These are phyloP conservation scores for Aegle marmelos DNA, from an alignment of 345 rosid genomes.

Conservation along the genomic window DNA sequence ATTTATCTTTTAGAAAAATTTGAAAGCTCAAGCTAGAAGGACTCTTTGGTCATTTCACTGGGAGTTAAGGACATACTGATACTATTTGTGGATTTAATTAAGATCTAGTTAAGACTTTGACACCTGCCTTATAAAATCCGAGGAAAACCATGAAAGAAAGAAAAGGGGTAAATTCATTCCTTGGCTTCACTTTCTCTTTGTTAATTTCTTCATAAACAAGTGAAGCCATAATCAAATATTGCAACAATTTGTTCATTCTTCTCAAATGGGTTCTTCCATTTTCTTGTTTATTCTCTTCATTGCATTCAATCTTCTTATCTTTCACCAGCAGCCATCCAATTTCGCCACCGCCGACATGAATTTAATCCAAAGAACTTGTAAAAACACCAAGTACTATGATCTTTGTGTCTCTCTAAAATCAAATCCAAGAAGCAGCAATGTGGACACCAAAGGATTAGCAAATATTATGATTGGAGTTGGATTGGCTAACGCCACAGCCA, in stretches of 20 bases:
- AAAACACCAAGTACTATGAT: constrained; percentile 57
- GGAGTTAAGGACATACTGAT: not conserved
- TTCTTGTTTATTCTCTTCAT: constrained; percentile 24
- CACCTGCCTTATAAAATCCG: not conserved
- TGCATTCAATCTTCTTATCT: not conserved
- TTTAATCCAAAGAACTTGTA: constrained; percentile 64
- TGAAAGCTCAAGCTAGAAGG: no score
- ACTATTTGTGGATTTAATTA: not conserved
- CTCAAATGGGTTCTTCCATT: constrained; percentile 18
- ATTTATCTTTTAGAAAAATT: no score
- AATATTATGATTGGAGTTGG: constrained; percentile 55
- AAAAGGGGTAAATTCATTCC: not conserved
- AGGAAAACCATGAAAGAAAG: no score
- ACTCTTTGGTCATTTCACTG: not conserved
- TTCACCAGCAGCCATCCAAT: not conserved
- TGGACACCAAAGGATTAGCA: constrained; percentile 70
- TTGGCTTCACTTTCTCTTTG: not conserved
- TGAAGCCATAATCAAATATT: not conserved
- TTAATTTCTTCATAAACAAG: not conserved
- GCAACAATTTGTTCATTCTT: not conserved
- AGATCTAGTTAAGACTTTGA: not conserved
- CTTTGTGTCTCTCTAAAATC: constrained; percentile 76
- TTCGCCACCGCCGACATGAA: constrained; percentile 22
- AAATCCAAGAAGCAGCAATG: constrained; percentile 48
- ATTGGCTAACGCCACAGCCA: constrained; percentile 60